Evolutionary conservation across 2,329 filamentous ascomycete species (phyloP).

Genomic region (Aureobasidium subglaciale): DNA sequence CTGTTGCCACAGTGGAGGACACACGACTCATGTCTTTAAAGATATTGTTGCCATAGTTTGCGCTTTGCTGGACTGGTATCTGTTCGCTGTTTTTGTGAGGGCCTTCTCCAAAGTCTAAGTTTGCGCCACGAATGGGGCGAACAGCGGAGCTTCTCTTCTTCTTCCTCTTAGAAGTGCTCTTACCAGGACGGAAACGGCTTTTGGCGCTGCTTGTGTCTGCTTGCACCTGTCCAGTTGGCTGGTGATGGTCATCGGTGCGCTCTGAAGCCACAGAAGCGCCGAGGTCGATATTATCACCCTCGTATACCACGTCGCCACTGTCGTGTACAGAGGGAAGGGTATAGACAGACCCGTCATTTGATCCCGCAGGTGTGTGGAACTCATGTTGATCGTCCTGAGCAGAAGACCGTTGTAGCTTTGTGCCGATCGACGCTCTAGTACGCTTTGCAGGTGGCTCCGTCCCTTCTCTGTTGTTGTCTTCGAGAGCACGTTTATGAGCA

Average conservation of each 20-base stretch:
- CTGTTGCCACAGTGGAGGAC: background rate
- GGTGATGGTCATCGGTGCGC: too few species aligned
- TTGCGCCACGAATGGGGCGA: too few species aligned
- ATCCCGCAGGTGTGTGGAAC: background rate
- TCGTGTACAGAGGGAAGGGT: background rate
- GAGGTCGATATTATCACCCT: background rate
- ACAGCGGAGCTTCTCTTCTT: too few species aligned
- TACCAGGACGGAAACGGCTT: too few species aligned
- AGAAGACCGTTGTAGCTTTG: background rate
- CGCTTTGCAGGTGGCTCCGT: slow-evolving; percentile 1
- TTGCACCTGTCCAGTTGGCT: too few species aligned
- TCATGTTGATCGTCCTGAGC: background rate
- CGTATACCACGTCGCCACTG: too few species aligned
- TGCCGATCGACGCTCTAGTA: background rate
- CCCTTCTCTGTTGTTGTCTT: background rate
- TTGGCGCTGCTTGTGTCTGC: too few species aligned
- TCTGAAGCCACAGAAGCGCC: too few species aligned
- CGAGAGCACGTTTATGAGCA: background rate
- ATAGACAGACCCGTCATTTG: background rate
- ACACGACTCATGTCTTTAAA: background rate
- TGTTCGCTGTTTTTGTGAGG: too few species aligned
- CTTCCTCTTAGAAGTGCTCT: too few species aligned
- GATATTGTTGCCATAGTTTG: background rate
- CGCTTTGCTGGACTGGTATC: background rate
- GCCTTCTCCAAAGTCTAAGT: too few species aligned